phyloP scores from a whole-genome alignment of 2,329 filamentous ascomycete species.

The Raffaelea ambrosiae region DNA sequence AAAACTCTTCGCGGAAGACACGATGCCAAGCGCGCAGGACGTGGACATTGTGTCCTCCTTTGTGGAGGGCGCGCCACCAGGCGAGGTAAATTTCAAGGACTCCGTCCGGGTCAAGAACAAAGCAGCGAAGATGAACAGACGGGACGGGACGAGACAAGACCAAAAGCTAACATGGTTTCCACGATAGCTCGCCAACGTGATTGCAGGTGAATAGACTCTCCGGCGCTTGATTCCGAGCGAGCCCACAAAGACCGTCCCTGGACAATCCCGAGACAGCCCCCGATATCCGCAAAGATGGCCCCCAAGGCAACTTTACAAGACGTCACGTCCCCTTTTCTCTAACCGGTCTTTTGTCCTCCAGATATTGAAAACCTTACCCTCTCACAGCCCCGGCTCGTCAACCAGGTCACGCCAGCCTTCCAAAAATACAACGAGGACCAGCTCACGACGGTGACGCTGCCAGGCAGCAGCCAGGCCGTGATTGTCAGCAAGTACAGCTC shows the following conservation, averaged over 20 bases:
- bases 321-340: conserved; percentile 4
- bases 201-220: conserved; percentile 57
- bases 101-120: too few species aligned
- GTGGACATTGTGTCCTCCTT: conserved; percentile 69
- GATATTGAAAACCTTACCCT: conserved; percentile 84
- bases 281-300: too few species aligned
- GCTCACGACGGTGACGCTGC: conserved; percentile 80
- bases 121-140: too few species aligned
- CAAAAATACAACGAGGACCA: conserved; percentile 96
- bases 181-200: conserved; percentile 11
- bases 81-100: conserved; percentile 93
- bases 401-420: conserved; percentile 73
- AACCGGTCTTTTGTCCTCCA: too few species aligned
- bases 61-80: conserved; percentile 86
- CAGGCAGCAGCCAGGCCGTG: conserved; percentile 73
- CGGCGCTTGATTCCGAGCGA: too few species aligned
- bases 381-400: conserved; percentile 57
- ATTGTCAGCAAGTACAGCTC: conserved; percentile 83
- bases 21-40: conserved; percentile 26
- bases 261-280: too few species aligned
- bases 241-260: too few species aligned
- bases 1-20: neutral
- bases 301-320: neutral
- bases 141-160: neutral
- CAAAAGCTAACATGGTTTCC: neutral